phyloP scores from a whole-genome alignment of 202 grass and related monocot species.

The Eragrostis tef region DNA sequence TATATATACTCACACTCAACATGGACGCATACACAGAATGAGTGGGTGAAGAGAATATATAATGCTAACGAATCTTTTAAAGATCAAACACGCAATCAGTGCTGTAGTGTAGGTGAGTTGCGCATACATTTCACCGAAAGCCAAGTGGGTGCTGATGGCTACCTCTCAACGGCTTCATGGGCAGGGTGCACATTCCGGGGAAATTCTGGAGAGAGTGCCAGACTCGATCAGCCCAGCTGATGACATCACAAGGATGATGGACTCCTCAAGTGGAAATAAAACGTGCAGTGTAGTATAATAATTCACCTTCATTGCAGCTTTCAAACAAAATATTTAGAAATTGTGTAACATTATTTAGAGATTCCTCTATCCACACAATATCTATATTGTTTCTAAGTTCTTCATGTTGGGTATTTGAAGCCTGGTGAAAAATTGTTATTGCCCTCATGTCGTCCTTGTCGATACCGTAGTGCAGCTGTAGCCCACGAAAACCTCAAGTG shows the following conservation, averaged over 20 bases:
- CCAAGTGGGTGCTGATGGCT: conserved; percentile 28
- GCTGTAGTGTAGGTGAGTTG: conserved; percentile 12
- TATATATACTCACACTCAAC: not conserved
- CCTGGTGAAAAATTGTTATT: too few species aligned
- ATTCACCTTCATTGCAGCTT: not conserved
- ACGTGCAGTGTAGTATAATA: too few species aligned
- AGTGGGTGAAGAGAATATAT: conserved; percentile 16
- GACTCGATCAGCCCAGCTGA: not conserved
- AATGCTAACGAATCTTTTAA: not conserved
- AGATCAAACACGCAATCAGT: conserved; percentile 3
- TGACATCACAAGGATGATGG: conserved; percentile 36
- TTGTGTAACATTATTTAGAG: not conserved
- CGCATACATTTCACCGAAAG: conserved; percentile 40
- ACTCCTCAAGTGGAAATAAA: not conserved
- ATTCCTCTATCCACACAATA: not conserved
- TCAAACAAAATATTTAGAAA: not conserved
- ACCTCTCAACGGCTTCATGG: conserved; percentile 53
- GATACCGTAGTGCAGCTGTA: too few species aligned
- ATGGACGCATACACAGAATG: not conserved
- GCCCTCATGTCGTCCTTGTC: too few species aligned
- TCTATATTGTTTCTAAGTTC: not conserved
- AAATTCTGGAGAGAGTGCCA: not conserved
- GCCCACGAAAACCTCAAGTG: too few species aligned
- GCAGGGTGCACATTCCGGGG: not conserved
- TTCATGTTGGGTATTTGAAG: not conserved